Evolutionary conservation across 441 rosid genomes (phyloP).

Genomic region (California macrophylla): DNA sequence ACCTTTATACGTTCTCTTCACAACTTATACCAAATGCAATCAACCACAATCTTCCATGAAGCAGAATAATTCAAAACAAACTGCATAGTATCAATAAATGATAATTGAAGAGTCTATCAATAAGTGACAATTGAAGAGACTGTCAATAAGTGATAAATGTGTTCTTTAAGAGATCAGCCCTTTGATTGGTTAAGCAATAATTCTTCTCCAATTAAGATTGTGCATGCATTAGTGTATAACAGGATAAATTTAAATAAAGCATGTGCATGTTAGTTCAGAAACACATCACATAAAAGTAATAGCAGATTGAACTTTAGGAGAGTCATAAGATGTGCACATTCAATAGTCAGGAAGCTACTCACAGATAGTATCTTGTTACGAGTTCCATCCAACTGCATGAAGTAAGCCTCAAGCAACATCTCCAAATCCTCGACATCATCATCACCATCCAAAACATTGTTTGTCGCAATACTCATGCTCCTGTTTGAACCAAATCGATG

Average conservation of each 20-base stretch:
- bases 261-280: not conserved
- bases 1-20: not conserved
- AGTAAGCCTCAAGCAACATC: constrained; percentile 91
- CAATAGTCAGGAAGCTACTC: constrained; percentile 24
- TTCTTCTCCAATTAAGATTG: not conserved
- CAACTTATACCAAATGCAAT: not conserved
- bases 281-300: not conserved
- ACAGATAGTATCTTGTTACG: constrained; percentile 87
- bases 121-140: not conserved
- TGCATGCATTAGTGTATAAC: not conserved
- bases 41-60: not conserved
- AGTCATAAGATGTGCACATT: not conserved
- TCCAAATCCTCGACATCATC: constrained; percentile 77
- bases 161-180: not conserved
- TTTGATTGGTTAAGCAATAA: constrained; percentile 2
- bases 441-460: constrained; percentile 39
- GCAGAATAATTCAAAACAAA: not conserved
- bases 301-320: not conserved
- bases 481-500: constrained; percentile 47
- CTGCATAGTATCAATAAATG: not conserved
- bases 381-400: constrained; percentile 89
- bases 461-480: constrained; percentile 54
- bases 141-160: not conserved
- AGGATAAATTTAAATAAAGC: not conserved
- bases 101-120: not conserved